phyloP scores from a whole-genome alignment of 805 yeast genomes.

The Wickerhamomyces tratensis region DNA sequence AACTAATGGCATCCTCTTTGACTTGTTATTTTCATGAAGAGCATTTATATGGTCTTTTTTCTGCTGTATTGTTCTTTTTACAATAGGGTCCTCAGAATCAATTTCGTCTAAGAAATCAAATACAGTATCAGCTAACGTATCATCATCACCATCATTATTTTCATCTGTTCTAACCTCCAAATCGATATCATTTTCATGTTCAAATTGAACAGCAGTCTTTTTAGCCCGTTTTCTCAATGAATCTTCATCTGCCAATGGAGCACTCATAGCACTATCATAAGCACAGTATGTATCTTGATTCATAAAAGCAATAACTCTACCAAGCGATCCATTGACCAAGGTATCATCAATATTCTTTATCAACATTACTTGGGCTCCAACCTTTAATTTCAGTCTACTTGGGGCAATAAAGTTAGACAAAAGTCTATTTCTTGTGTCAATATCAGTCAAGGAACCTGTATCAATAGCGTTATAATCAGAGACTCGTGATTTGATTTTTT shows the following conservation, averaged over 20 bases:
- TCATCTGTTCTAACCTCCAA: no score
- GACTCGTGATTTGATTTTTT: constrained; percentile 32
- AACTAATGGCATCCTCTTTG: constrained; percentile 61
- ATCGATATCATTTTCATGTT: no score
- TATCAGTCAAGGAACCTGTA: constrained; percentile 37
- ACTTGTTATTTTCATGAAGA: constrained; percentile 33
- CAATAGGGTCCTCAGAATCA: constrained; percentile 17
- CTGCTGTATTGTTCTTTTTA: constrained; percentile 27
- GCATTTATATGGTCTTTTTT: constrained; percentile 36
- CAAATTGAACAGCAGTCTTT: no score
- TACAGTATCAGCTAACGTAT: constrained; percentile 31
- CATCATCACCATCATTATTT: constrained; percentile 10
- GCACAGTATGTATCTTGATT: constrained; percentile 40
- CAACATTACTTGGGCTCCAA: constrained; percentile 78
- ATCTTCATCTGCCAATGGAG: no score
- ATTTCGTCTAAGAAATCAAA: constrained; percentile 35
- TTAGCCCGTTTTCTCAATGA: no score
- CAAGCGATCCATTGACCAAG: constrained; percentile 71
- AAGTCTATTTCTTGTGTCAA: constrained; percentile 31
- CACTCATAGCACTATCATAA: constrained; percentile 13
- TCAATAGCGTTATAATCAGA: constrained; percentile 42
- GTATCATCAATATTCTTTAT: constrained; percentile 65
- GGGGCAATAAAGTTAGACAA: constrained; percentile 58
- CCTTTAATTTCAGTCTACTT: constrained; percentile 41
- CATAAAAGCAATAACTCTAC: constrained; percentile 53